Evolutionary conservation across 2,329 filamentous ascomycete species (phyloP).

Genomic region (Coniochaeta prunicola): DNA sequence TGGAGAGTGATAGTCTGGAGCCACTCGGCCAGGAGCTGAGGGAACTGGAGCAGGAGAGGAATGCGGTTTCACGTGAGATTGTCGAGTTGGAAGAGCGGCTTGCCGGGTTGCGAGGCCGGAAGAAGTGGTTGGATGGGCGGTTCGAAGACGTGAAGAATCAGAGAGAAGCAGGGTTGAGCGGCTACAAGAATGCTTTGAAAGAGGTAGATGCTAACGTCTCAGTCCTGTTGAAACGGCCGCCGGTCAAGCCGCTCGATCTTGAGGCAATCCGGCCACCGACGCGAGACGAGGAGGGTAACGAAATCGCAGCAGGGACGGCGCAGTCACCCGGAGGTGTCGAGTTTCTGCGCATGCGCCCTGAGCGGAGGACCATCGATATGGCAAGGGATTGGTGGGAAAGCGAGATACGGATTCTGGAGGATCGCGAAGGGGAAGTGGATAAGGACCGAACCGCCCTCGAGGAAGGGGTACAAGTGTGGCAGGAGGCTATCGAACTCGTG

Average conservation of each 20-base stretch:
- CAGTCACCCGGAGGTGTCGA: conserved; percentile 35
- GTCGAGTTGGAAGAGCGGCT: conserved; percentile 57
- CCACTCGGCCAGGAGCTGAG: conserved; percentile 55
- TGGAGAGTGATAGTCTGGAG: conserved; percentile 49
- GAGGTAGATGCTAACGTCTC: conserved; percentile 58
- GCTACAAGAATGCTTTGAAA: conserved; percentile 59
- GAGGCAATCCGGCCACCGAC: conserved; percentile 26
- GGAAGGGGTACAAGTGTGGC: conserved; percentile 62
- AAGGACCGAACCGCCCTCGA: conserved; percentile 59
- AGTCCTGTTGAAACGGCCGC: conserved; percentile 51
- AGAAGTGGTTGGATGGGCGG: conserved; percentile 50
- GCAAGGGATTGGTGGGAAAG: conserved; percentile 64
- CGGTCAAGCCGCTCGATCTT: conserved; percentile 43
- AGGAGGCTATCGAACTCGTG: conserved; percentile 50
- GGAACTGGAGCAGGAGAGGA: conserved; percentile 48
- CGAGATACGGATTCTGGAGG: conserved; percentile 50
- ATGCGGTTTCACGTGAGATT: conserved; percentile 54
- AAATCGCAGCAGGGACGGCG: conserved; percentile 9
- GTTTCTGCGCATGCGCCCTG: conserved; percentile 54
- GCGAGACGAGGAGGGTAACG: conserved; percentile 3
- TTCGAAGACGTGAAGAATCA: conserved; percentile 58
- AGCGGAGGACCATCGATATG: conserved; percentile 62
- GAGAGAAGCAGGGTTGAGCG: conserved; percentile 64
- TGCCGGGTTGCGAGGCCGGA: conserved; percentile 50
- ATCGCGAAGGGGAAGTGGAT: conserved; percentile 47